Evolutionary conservation across 1,139 yeast species (phyloP).

Genomic region (Diutina siamensis): DNA sequence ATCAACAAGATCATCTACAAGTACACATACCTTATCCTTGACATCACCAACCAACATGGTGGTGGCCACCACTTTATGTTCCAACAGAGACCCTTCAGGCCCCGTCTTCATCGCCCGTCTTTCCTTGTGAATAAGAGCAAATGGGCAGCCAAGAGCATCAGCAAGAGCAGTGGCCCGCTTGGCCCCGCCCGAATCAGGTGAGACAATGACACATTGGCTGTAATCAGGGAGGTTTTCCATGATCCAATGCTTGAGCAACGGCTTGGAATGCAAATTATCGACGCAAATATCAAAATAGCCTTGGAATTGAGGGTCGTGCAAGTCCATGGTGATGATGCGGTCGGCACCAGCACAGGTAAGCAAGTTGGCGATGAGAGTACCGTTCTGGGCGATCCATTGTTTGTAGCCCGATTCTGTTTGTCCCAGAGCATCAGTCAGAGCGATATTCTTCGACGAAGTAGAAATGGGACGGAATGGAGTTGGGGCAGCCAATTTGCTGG

Average conservation of each 20-base stretch:
- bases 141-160: constrained; percentile 6
- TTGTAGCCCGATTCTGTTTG: constrained; percentile 58
- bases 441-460: background rate
- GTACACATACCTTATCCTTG: constrained; percentile 6
- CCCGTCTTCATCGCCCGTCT: background rate
- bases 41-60: constrained; percentile 7
- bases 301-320: constrained; percentile 7
- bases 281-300: constrained; percentile 6
- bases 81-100: background rate
- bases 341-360: constrained; percentile 6
- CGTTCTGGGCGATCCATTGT: constrained; percentile 94
- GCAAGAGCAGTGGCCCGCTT: constrained; percentile 6
- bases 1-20: constrained; percentile 6
- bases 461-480: background rate
- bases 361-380: constrained; percentile 39
- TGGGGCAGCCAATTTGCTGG: background rate
- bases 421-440: constrained; percentile 24
- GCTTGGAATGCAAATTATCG: constrained; percentile 6
- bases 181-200: constrained; percentile 7
- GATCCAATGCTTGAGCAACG: constrained; percentile 6
- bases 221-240: constrained; percentile 6
- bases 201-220: constrained; percentile 6
- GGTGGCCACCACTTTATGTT: constrained; percentile 3
- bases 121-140: constrained; percentile 7
- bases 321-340: constrained; percentile 6